Evolutionary conservation across 495 filamentous ascomycete species (phyloP).

Genomic region (Aspergillus cavernicola): DNA sequence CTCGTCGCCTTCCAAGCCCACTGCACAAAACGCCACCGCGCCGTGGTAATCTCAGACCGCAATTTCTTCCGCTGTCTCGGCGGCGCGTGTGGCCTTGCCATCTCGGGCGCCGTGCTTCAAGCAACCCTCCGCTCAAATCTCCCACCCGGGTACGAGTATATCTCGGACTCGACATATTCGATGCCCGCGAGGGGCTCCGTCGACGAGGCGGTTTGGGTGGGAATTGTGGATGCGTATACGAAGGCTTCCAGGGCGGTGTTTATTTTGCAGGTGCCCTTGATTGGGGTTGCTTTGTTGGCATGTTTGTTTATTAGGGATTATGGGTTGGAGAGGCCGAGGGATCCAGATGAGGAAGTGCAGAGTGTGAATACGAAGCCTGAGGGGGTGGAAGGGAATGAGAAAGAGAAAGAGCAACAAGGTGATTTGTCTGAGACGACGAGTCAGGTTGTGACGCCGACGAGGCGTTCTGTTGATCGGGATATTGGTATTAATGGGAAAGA

Average conservation of each 20-base stretch:
- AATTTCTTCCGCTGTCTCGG: constrained; percentile 63
- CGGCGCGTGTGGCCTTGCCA: constrained; percentile 55
- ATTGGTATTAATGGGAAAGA: too few relatives aligned
- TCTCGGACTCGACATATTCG: constrained; percentile 42
- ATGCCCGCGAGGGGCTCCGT: constrained; percentile 31
- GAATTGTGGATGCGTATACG: constrained; percentile 48
- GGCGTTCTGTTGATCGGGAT: background rate
- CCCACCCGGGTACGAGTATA: constrained; percentile 34
- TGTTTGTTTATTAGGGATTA: constrained; percentile 52
- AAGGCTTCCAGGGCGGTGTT: constrained; percentile 52
- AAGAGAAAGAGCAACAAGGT: too few relatives aligned
- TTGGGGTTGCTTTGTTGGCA: constrained; percentile 49
- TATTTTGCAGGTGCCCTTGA: constrained; percentile 51
- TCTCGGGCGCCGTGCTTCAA: constrained; percentile 56
- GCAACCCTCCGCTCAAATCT: constrained; percentile 46
- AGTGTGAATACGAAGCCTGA: too few relatives aligned
- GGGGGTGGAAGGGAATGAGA: too few relatives aligned
- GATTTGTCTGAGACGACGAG: background rate
- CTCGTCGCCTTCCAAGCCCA: constrained; percentile 63
- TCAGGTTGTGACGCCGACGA: background rate
- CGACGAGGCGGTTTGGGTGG: constrained; percentile 33
- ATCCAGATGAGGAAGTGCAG: constrained; percentile 38
- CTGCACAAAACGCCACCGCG: constrained; percentile 53
- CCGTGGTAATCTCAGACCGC: constrained; percentile 57
- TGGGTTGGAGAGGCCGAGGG: constrained; percentile 50